A percentile compares a stretch with the other conserved stretches of the same genome.
These are phyloP conservation scores for Leishmania amazonensis DNA, from an alignment of 208 protist genomes.

Conservation along the genomic window DNA sequence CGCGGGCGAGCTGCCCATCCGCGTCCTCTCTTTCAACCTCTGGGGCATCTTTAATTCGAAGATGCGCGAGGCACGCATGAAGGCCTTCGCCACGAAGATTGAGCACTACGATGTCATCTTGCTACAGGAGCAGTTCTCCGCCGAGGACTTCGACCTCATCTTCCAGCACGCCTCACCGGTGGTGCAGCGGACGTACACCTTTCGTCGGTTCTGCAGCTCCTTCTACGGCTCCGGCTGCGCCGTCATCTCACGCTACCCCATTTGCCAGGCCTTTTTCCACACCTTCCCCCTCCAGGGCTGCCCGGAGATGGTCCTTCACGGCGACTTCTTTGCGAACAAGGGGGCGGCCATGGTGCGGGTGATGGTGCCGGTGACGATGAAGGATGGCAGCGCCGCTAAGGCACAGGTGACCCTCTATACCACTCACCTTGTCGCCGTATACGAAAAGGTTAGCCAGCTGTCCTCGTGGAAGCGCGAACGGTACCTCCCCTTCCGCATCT, in stretches of 20 bases:
- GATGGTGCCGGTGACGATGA: constrained; percentile 48
- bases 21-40: constrained; percentile 84
- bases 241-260: constrained; percentile 84
- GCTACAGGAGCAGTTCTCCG: constrained; percentile 87
- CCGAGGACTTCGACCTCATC: constrained; percentile 76
- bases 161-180: constrained; percentile 32
- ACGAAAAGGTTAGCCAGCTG: constrained; percentile 68
- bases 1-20: constrained; percentile 35
- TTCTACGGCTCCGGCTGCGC: constrained; percentile 89
- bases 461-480: constrained; percentile 68
- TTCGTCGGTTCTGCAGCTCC: constrained; percentile 75
- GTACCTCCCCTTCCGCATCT: constrained; percentile 80
- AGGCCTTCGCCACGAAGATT: constrained; percentile 78
- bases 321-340: constrained; percentile 92
- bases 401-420: constrained; percentile 73
- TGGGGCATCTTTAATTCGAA: constrained; percentile 94
- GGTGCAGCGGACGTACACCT: constrained; percentile 61
- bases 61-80: constrained; percentile 74
- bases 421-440: constrained; percentile 84
- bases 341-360: constrained; percentile 72
- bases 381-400: constrained; percentile 13
- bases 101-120: constrained; percentile 81
- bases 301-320: constrained; percentile 85
- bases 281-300: constrained; percentile 82
- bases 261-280: constrained; percentile 77